Percentiles rank a stretch among this genome's conserved stretches.
phyloP scores from a whole-genome alignment of 2,329 filamentous ascomycete species.

The Aspergillus sojae region DNA sequence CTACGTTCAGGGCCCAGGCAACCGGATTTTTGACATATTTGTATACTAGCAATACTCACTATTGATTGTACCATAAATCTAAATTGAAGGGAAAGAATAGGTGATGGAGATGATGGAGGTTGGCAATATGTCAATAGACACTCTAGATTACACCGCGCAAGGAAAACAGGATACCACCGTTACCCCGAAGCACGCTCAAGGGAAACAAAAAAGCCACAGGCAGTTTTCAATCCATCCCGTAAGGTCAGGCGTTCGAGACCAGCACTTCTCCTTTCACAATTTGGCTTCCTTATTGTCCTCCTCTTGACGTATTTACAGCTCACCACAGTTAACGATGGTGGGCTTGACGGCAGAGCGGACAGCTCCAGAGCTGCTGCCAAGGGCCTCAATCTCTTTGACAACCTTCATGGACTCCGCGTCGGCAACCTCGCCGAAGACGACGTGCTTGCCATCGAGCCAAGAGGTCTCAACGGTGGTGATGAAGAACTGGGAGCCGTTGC shows the following conservation, averaged over 20 bases:
- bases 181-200: constrained; percentile 2
- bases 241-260: not conserved
- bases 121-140: constrained; percentile 23
- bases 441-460: constrained; percentile 70
- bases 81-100: not conserved
- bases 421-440: constrained; percentile 68
- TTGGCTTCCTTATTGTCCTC: constrained; percentile 2
- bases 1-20: not conserved
- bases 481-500: constrained; percentile 75
- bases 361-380: constrained; percentile 57
- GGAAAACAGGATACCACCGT: constrained; percentile 16
- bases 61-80: not conserved
- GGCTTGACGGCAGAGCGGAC: constrained; percentile 57
- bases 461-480: constrained; percentile 68
- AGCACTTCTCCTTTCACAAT: constrained; percentile 5
- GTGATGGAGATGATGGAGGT: not conserved
- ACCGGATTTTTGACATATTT: not conserved
- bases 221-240: not conserved
- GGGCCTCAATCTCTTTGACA: constrained; percentile 62
- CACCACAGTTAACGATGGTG: constrained; percentile 56
- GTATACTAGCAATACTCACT: not conserved
- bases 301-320: constrained; percentile 38
- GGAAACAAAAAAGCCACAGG: not conserved
- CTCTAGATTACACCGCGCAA: constrained; percentile 34
- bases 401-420: constrained; percentile 57